These are phyloP conservation scores for Camellia sinensis DNA, from an alignment of 148 eudicot species.

Conservation along the genomic window DNA sequence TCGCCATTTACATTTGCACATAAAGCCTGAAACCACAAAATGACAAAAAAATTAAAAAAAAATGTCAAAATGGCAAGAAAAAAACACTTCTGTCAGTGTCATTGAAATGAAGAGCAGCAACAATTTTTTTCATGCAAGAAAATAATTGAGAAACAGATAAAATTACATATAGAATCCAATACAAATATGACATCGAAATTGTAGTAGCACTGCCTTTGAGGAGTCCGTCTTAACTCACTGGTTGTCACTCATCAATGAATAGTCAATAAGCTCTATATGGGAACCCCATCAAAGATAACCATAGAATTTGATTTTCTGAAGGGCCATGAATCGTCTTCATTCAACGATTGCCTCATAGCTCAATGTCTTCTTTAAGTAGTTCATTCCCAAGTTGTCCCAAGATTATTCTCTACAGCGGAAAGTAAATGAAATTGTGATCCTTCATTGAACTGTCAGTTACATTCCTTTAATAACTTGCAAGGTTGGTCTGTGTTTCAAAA, in stretches of 20 bases:
- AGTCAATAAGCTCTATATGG: neutral
- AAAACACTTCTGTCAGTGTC: neutral
- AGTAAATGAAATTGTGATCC: neutral
- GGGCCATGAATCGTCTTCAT: neutral
- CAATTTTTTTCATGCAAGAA: neutral
- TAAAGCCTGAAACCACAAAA: slow-evolving; percentile 7
- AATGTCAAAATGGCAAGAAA: neutral
- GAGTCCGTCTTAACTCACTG: neutral
- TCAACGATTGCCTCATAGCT: neutral
- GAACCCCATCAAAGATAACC: neutral
- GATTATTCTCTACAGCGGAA: neutral
- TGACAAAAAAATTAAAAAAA: neutral
- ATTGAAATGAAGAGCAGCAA: neutral
- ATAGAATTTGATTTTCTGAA: neutral
- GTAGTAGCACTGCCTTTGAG: neutral
- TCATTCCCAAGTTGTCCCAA: neutral
- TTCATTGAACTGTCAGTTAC: neutral
- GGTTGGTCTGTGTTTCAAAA: neutral
- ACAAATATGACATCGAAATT: neutral
- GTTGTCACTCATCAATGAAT: neutral
- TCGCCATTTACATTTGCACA: slow-evolving; percentile 12
- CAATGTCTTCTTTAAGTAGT: neutral
- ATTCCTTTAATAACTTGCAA: neutral
- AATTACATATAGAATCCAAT: neutral
- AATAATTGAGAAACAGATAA: neutral